Evolutionary conservation across 768 basidiomycete genomes (phyloP).

Genomic region (Tulasnella calospora): DNA sequence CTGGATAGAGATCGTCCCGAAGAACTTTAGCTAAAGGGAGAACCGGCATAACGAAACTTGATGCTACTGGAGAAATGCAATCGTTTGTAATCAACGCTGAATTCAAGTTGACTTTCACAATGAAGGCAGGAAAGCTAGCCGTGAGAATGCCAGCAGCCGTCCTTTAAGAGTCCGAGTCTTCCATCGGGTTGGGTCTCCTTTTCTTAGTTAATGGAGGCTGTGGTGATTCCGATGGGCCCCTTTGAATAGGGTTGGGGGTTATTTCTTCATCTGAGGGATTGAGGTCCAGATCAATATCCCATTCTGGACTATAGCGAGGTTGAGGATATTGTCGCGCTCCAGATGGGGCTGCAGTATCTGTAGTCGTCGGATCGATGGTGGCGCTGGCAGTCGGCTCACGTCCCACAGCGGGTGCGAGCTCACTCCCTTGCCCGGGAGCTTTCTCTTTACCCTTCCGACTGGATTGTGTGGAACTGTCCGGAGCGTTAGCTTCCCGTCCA

Average conservation of each 20-base stretch:
- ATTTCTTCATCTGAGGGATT: constrained; percentile 24
- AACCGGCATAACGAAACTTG: background rate
- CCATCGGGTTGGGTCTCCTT: constrained; percentile 15
- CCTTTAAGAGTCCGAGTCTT: background rate
- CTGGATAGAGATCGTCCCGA: constrained; percentile 30
- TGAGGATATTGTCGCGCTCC: background rate
- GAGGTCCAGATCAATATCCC: constrained; percentile 67
- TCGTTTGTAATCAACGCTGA: background rate
- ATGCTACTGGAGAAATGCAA: background rate
- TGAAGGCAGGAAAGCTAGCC: background rate
- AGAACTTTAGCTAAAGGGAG: background rate
- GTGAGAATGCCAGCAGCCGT: background rate
- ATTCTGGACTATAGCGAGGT: constrained; percentile 49
- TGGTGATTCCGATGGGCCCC: background rate
- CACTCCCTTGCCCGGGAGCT: background rate
- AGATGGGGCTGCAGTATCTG: background rate
- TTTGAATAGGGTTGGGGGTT: background rate
- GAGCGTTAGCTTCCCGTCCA: constrained; percentile 44
- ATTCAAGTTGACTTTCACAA: background rate
- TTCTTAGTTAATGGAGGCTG: constrained; percentile 12
- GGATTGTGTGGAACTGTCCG: background rate
- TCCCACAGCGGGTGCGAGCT: background rate
- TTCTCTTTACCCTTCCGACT: constrained; percentile 21
- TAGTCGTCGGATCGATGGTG: background rate
- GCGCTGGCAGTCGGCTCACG: background rate